Evolutionary conservation across 768 basidiomycete species (phyloP), one percentile per base, ranked within the genome.

Genomic region (Rhizopogon rudus): DNA sequence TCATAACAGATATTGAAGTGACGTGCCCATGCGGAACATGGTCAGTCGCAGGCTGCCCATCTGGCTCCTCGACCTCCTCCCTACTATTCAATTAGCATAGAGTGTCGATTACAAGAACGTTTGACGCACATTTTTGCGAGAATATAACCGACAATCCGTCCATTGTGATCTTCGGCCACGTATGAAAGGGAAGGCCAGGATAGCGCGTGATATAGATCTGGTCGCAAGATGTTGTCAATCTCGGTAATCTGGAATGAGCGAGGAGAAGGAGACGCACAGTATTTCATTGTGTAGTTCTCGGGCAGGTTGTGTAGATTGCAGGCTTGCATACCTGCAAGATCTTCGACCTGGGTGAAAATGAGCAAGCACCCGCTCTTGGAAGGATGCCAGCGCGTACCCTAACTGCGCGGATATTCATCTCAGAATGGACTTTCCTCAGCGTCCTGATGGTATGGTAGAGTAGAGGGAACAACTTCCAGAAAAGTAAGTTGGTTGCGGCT

Each of bases 101-200:
- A 14, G 22, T 16, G 17, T 16, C 35, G 22, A 22, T 8, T 43
- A 25, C 42, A 12, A 14, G 31, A 17, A 29, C 29, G 14, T 31
- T 4, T 41, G 25, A 73, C 82, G 44, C 58, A 96, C 94, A 97
- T 96, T 71, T 95, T 95, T 2, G 91, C 93, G n/a, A 98, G 74
- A 37, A 96, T 94, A 68, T 98, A 98, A 31, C 94, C 94, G 2
- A 98, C 92, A 53, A 98, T 87, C 54, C 89, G 78, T 1, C 93
- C 93, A 64, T 90, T 86, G 63, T 84, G 80, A 61, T 95, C 93
- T 64, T 93, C 93, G 0, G 94, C 94, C 6, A 98, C 93, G 62
- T 89, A 96, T 7, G 92, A 95, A 17, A 97, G 79, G 57, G 92
- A 86, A 0, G 94, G 93, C 94, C 94, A 98, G 6, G 91, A 93